Evolutionary conservation across 1,139 yeast genomes (phyloP).

Genomic region (Geotrichum macrosporum): DNA sequence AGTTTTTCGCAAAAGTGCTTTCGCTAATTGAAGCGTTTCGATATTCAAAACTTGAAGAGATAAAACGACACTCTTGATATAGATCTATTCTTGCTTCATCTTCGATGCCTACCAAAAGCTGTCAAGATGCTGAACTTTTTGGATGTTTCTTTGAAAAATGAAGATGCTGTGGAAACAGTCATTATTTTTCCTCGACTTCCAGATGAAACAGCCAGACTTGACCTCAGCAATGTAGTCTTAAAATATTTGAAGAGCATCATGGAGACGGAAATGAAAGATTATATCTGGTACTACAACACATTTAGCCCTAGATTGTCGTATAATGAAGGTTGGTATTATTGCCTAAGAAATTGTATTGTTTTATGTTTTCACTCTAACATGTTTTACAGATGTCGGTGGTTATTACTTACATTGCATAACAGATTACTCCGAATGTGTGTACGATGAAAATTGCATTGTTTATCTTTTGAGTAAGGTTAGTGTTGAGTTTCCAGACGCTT

Average conservation of each 20-base stretch:
- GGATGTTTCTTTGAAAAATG: constrained; percentile 13
- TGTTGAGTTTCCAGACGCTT: constrained; percentile 5
- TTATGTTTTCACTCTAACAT: too few relatives aligned
- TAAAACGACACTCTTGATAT: too few relatives aligned
- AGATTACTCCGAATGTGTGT: constrained; percentile 7
- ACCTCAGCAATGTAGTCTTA: neutral
- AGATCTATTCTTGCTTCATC: too few relatives aligned
- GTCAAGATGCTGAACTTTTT: constrained; percentile 7
- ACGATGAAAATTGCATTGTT: constrained; percentile 11
- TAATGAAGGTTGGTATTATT: constrained; percentile 11
- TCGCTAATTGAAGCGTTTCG: too few relatives aligned
- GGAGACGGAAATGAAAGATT: neutral
- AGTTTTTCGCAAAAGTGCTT: too few relatives aligned
- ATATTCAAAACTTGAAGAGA: too few relatives aligned
- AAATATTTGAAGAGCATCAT: neutral
- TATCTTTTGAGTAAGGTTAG: constrained; percentile 8
- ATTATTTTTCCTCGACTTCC: constrained; percentile 8
- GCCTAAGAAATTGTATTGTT: too few relatives aligned
- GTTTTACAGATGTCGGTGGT: constrained; percentile 4
- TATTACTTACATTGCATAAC: constrained; percentile 20
- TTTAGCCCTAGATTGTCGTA: constrained; percentile 6
- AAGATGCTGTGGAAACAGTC: constrained; percentile 14
- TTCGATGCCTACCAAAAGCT: neutral
- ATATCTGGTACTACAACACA: constrained; percentile 16
- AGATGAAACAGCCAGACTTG: neutral